Base-by-base conservation (phyloP, 1,284 basidiomycete species). In the Exsudoporus floridanus region DNA sequence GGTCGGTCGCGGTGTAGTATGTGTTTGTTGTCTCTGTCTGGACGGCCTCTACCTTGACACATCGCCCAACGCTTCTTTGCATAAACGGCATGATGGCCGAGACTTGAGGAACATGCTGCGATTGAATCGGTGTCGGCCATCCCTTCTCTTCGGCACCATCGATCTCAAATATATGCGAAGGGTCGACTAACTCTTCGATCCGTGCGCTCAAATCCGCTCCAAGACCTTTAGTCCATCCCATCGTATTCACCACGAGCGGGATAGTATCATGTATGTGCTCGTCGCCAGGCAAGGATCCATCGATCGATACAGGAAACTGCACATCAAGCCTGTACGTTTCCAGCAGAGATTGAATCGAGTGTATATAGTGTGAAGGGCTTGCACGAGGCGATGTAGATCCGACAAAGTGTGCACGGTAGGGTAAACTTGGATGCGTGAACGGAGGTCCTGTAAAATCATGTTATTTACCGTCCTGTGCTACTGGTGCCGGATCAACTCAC, bases 221-320 rank as follows among this genome's bases (percentile, higher is more conserved):
- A 2, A 98, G 82, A 2, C 96, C 96, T 69, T 96, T 98, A 14
- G 84, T 82, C 96, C 96, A 99, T 2, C 96, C 96, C 82, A 96
- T 95, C 0, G 92, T 98, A 69, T 99, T 99, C 50, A 98, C 82
- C 9, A 98, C 80, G 6, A 99, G 81, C 0, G 96, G 96, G 5
- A 92, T 78, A n/a, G 68, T 54, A 50, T 85, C 82, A 2, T 62
- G 57, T 43, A 84, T 77, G 37, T 78, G 74, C n/a, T 60, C 59
- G 19, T 74, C 71, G 5, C 65, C 70, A 6, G 60, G 49, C 3
- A 62, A 61, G 2, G 57, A 52, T 0, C 62, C 64, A 6, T 65
- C 54, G 8, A 66, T 60, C 8, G 66, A 52, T 13, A 61, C 59
- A 13, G 80, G 76, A 56, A 79, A 76, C 53, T 87, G 86, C 3